These are phyloP conservation scores for Hypoxylon sp. DNA, from an alignment of 2,329 filamentous ascomycete species.

Conservation along the genomic window DNA sequence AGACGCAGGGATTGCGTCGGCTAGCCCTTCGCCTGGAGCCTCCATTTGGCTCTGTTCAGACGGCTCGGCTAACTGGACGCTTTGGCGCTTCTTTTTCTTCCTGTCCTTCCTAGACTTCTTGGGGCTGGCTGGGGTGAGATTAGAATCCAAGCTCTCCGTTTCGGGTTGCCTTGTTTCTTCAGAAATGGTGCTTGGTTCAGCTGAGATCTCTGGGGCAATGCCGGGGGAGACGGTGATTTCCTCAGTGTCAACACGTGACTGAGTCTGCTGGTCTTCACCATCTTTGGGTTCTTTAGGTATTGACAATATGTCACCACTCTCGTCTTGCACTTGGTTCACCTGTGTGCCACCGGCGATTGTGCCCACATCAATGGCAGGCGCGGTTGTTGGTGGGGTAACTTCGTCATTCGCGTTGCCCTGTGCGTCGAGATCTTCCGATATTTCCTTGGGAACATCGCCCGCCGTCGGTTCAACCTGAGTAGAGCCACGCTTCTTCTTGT, in stretches of 20 bases:
- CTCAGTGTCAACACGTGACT: constrained; percentile 23
- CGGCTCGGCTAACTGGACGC: constrained; percentile 46
- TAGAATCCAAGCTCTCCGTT: constrained; percentile 35
- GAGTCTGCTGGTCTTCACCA: constrained; percentile 36
- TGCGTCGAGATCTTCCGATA: constrained; percentile 20
- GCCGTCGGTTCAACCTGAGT: constrained; percentile 35
- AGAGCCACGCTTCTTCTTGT: constrained; percentile 45
- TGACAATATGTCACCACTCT: constrained; percentile 23
- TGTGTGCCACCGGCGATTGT: constrained; percentile 20
- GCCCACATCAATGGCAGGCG: constrained; percentile 20
- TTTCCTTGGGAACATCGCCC: constrained; percentile 35
- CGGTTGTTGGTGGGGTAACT: constrained; percentile 14
- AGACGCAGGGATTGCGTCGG: constrained; percentile 16
- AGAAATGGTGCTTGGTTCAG: constrained; percentile 31
- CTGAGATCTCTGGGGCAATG: constrained; percentile 24
- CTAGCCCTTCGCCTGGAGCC: constrained; percentile 25
- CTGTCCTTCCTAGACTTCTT: constrained; percentile 49
- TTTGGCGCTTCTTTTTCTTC: constrained; percentile 48
- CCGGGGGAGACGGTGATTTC: constrained; percentile 21
- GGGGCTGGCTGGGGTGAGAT: constrained; percentile 21
- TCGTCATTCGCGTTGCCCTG: constrained; percentile 21
- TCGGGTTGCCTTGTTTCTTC: constrained; percentile 33
- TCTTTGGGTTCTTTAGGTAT: constrained; percentile 40
- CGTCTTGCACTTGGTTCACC: constrained; percentile 16
- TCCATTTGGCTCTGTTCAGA: constrained; percentile 40